Conservation (phyloP, 2,329 filamentous ascomycete genomes). For the Pyricularia sp. region DNA sequence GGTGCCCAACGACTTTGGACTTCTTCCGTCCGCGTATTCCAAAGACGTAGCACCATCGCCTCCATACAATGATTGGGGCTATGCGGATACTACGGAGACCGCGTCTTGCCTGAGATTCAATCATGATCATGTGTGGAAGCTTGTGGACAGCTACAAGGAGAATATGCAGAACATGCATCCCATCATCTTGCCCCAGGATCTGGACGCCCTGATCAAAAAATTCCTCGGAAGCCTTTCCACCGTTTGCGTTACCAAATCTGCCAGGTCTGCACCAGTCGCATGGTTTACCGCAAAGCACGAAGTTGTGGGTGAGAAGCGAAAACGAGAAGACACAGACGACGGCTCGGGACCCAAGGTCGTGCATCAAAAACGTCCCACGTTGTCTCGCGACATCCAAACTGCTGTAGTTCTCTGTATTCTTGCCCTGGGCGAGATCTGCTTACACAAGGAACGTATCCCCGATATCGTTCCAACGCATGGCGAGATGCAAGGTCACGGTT, state of each 20-base stretch:
- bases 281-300: conserved; percentile 1
- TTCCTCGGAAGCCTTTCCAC: conserved; percentile 40
- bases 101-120: conserved; percentile 41
- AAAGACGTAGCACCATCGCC: conserved; percentile 36
- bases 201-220: conserved; percentile 41
- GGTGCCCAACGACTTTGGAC: conserved; percentile 25
- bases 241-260: conserved; percentile 13
- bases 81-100: conserved; percentile 21
- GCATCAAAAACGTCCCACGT: not conserved
- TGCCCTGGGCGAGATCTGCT: conserved; percentile 77
- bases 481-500: not conserved
- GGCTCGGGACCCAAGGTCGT: conserved; percentile 12
- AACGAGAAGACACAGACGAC: conserved; percentile 39
- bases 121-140: conserved; percentile 36
- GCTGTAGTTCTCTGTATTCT: conserved; percentile 76
- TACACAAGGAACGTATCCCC: conserved; percentile 39
- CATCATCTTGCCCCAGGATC: conserved; percentile 43
- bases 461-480: conserved; percentile 40
- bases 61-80: conserved; percentile 48
- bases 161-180: conserved; percentile 59
- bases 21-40: conserved; percentile 15
- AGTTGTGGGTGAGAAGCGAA: conserved; percentile 37
- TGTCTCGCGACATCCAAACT: conserved; percentile 60
- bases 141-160: conserved; percentile 48
- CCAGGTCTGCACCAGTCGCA: not conserved